Evolutionary conservation across 345 rosid genomes (phyloP), one percentile per base, ranked within the genome.

Genomic region (Rhizophora mangle): DNA sequence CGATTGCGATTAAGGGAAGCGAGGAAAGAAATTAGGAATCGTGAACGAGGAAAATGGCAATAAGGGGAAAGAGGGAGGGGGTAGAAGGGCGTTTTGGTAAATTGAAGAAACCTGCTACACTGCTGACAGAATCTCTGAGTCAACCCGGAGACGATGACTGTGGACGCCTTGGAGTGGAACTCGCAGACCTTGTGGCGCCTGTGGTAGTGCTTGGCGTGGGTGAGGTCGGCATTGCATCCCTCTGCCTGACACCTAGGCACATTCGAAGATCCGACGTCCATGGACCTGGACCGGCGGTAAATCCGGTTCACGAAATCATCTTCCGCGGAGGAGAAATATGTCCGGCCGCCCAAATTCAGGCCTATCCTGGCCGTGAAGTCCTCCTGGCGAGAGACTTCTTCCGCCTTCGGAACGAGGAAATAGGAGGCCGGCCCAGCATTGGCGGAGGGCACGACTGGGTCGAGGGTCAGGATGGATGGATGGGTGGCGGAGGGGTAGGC

Each of bases 111-210:
- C 99, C 99, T 91, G 97, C 99, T 95, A 63, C 99, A 95, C 84
- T 95, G 99, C 78, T 95, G 99, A 84, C 99, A 95, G 86, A 95
- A 95, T 32, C 99, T 91, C 84, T 95, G 99, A 77, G 96, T 91
- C 68, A 88, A 74, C 8, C 99, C 96, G 74, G 90, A 90, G 5
- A 96, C 86, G 8, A 89, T 78, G 52, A 91, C 99, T 2, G 96
- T 89, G 6, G 99, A 83, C 1, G 99, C 95, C 63, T 95, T 95
- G 24, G 99, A 95, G 82, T 95, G 99, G 70, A 84, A 95, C 77
- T 95, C 99, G 61, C 99, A 95, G 43, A 95, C 99, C 78, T 95
- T 95, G 68, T 95, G 99, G 66, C 99, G 86, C 43, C 99, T 84
- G 74, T 95, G 99, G 80, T 95, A 95, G 83, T 95, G 99, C 77